phyloP scores from a whole-genome alignment of 2,329 filamentous ascomycete species.

The Trichoderma harzianum region DNA sequence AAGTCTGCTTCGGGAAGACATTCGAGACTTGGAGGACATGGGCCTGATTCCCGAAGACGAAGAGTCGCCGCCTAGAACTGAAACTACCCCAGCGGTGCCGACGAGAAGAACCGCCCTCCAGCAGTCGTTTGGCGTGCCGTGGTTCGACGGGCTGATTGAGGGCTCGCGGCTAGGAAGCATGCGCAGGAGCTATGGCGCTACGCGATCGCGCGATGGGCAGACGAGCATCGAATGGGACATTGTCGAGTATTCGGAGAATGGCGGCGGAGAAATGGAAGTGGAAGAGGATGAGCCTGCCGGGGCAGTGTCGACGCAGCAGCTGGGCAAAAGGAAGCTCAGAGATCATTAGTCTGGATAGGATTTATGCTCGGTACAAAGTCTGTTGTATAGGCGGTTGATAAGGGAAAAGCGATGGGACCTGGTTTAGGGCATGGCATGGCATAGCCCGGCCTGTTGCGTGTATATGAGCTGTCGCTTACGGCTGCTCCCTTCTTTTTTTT shows the following conservation, averaged over 20 bases:
- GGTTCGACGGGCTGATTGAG: constrained; percentile 80
- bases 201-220: constrained; percentile 56
- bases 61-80: constrained; percentile 26
- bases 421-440: not conserved
- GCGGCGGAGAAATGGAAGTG: constrained; percentile 31
- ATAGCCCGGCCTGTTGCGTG: not conserved
- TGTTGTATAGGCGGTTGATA: not conserved
- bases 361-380: not conserved
- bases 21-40: constrained; percentile 69
- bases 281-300: constrained; percentile 36
- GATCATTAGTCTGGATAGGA: constrained; percentile 32
- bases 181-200: constrained; percentile 57
- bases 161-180: constrained; percentile 69
- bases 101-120: constrained; percentile 35
- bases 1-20: constrained; percentile 67
- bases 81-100: constrained; percentile 20
- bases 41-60: constrained; percentile 61
- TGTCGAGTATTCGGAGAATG: constrained; percentile 61
- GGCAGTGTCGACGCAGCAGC: constrained; percentile 30
- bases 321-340: constrained; percentile 51
- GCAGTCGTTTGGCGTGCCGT: constrained; percentile 71
- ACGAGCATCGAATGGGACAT: constrained; percentile 80
- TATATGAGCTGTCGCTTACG: not conserved
- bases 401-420: not conserved
- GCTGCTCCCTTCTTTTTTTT: not conserved